phyloP scores from a whole-genome alignment of 2,329 filamentous ascomycete genomes.

The Ceratocystis colombiana region DNA sequence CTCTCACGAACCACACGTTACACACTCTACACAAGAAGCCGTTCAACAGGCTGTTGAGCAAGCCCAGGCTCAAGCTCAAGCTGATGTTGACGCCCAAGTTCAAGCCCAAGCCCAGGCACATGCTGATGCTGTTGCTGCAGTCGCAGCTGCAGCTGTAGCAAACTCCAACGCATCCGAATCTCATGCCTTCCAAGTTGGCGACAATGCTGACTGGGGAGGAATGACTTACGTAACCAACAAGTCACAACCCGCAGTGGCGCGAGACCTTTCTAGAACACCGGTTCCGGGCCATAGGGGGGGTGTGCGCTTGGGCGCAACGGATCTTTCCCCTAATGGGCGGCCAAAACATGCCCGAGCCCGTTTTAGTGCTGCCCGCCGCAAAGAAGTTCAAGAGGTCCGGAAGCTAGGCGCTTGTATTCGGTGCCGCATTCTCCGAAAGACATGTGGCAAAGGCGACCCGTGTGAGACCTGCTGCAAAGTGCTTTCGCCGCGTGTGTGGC shows the following conservation, averaged over 20 bases:
- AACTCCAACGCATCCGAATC: conserved; percentile 28
- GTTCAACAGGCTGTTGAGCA: conserved; percentile 17
- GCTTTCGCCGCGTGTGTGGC: conserved; percentile 54
- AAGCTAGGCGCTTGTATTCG: conserved; percentile 56
- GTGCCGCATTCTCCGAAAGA: conserved; percentile 56
- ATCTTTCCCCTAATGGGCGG: conserved; percentile 38
- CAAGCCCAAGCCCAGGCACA: conserved; percentile 9
- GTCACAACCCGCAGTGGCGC: conserved; percentile 17
- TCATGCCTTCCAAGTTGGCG: conserved; percentile 28
- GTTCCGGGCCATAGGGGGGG: conserved; percentile 38
- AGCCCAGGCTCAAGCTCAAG: conserved; percentile 21
- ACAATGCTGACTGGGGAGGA: conserved; percentile 39
- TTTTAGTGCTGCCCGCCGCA: conserved; percentile 49
- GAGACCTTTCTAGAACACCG: conserved; percentile 29
- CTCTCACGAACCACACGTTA: neutral
- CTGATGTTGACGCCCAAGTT: conserved; percentile 22
- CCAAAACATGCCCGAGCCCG: conserved; percentile 46
- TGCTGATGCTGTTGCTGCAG: conserved; percentile 28
- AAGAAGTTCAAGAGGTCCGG: conserved; percentile 55
- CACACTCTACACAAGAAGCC: neutral
- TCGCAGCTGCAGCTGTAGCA: conserved; percentile 31
- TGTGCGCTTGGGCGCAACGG: conserved; percentile 44
- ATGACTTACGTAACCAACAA: conserved; percentile 41
- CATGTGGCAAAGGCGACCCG: conserved; percentile 53
- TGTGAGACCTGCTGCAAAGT: conserved; percentile 56